Conservation (phyloP, 176 grass and related monocot genomes). For the Aegilops longissima region DNA sequence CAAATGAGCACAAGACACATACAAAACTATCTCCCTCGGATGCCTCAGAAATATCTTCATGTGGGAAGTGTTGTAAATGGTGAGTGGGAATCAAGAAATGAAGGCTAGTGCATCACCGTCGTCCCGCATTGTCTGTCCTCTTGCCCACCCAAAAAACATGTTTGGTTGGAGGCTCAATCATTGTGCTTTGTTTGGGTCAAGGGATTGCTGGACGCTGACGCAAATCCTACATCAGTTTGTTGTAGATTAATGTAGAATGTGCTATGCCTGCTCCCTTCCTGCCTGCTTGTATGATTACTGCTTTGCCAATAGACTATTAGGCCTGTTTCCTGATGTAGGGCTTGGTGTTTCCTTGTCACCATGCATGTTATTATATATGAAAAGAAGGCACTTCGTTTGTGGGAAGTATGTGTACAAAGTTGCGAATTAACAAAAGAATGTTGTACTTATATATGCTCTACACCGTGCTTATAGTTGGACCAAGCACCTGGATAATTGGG, state of each 20-base stretch:
- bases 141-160: background rate
- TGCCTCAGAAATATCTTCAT: background rate
- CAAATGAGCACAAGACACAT: background rate
- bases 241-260: conserved; percentile 26
- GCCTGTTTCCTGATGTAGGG: conserved; percentile 21
- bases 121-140: background rate
- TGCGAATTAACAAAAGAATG: background rate
- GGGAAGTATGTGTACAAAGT: background rate
- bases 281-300: conserved; percentile 40
- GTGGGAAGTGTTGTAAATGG: background rate
- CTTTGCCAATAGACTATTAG: conserved; percentile 11
- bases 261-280: conserved; percentile 18
- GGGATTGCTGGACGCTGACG: conserved; percentile 41
- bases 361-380: background rate
- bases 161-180: conserved; percentile 50
- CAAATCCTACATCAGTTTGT: conserved; percentile 28
- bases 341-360: conserved; percentile 22
- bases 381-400: background rate
- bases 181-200: conserved; percentile 40
- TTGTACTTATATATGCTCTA: background rate
- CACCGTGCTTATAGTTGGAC: background rate
- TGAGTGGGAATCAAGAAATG: background rate
- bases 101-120: background rate
- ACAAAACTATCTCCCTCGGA: background rate
- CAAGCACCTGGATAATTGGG: conserved; percentile 13